Evolutionary conservation across 805 yeast genomes (phyloP), one percentile per base, ranked within the genome.

Genomic region (Suhomyces sp.): DNA sequence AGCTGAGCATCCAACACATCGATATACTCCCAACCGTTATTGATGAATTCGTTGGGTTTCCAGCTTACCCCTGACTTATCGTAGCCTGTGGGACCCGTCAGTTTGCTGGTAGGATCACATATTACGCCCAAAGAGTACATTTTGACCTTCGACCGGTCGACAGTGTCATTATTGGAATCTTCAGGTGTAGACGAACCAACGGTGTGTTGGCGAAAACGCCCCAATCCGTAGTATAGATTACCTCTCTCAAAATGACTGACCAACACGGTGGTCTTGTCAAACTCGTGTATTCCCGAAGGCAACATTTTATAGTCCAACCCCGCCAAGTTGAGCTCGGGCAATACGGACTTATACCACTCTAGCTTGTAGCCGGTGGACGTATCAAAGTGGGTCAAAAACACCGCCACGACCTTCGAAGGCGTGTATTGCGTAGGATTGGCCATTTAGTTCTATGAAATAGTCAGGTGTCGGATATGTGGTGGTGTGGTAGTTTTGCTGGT

Each of bases 91-190:
- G 44, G 6, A 7, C 26, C 15, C 12, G 13, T 22, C 17, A 17
- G 8, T 19, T 54, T 52, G 45, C 64, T 40, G 38, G 60, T 40
- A 8, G 80, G 80, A 53, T 83, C 84, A 15, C 82, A 72, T 19
- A 86, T 66, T 1, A 86, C 67, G 0, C 91, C 92, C 8, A 87
- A 63, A 1, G 91, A 82, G 60, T 76, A 87, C 84, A 87, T 81
- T 57, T 76, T 76, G 26, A 86, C 82, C 35, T 77, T 53, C 8
- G 29, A 17, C 2, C 60, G 47, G 48, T 57, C 57, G 26, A 52
- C 24, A 27, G 29, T 12, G 6, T 29, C 33, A 29, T 24, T 24
- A 6, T 29, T 29, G 31, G 31, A 27, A 27, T 12, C 10, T 9
- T 27, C 31, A 29, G 5, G 6, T 10, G n/a, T 5, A 12, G 33